Evolutionary conservation across 2,329 filamentous ascomycete genomes (phyloP), one percentile per base, ranked within the genome.

Genomic region (Colletotrichum sublineola): DNA sequence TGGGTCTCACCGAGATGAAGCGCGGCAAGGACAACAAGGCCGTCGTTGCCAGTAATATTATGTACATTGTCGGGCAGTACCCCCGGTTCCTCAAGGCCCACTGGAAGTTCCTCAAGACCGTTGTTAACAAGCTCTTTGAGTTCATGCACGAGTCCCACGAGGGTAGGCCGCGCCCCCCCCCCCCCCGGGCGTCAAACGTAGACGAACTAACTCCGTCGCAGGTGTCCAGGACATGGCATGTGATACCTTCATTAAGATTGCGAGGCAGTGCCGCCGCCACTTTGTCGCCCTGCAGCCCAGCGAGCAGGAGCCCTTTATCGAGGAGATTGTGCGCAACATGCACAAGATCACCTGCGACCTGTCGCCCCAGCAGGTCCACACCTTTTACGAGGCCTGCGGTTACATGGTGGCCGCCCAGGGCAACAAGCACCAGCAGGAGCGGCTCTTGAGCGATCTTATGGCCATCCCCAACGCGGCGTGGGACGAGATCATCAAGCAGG

Each of bases 131-230:
- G 86, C 89, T 99, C 6, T 99, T 99, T 79, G 96, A 99, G 85
- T 99, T 99, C 81, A 99, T 99, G 96, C 96, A 99, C 82, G 96
- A 99, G 83, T 98, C 96, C 1, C 96, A 99, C 79, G 96, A 99
- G 86, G 96, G 94, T 92, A 83, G 78, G 88, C 81, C 52, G 24
- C n/a, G 12, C 20, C 3, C 38, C n/a, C 20, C 11, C 2, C 6
- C n/a, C 7, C 44, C 44, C 20, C 20, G 46, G 14, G 5, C n/a
- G 14, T n/a, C 11, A 29, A 20, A 20, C 18, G 12, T 15, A 14
- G 42, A 57, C 20, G 24, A 4, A 44, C 58, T 67, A 53, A 67
- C 65, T 2, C 31, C 33, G 31, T 36, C 52, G 73, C 75, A 93
- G 91, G 94, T 86, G 96, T 99, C 36, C 97, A 99, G 84, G 96